Evolutionary conservation across 371 early-diverging fungal species (phyloP).

Genomic region (Mucor saturninus): DNA sequence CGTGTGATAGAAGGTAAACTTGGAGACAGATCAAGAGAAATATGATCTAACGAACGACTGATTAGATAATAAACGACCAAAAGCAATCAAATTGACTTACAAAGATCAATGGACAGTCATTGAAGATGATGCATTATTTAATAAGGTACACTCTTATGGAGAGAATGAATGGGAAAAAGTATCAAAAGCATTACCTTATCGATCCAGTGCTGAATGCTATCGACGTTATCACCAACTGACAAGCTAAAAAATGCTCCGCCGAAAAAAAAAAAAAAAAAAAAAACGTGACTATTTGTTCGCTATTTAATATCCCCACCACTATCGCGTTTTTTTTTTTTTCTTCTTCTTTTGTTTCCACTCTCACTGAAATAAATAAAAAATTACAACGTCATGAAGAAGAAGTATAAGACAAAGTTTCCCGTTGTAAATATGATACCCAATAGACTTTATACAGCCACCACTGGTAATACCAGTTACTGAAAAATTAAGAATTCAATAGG

Average conservation of each 20-base stretch:
- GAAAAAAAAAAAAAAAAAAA: too few species aligned
- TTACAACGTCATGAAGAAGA: conserved; percentile 69
- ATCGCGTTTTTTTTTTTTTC: conserved; percentile 2
- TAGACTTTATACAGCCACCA: too few species aligned
- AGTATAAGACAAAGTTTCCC: conserved; percentile 91
- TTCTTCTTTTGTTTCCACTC: background rate
- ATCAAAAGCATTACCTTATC: background rate
- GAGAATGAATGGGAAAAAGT: background rate
- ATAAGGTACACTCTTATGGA: background rate
- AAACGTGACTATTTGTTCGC: background rate
- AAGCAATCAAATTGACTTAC: background rate
- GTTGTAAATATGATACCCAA: conserved; percentile 38
- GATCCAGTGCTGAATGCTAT: background rate
- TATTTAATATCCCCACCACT: background rate
- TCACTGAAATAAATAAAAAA: background rate
- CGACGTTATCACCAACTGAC: too few species aligned
- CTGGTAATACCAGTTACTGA: too few species aligned
- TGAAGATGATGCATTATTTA: background rate
- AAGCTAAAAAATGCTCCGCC: too few species aligned
- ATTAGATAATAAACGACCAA: background rate
- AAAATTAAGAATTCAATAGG: conserved; percentile 57
- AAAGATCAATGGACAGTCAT: background rate
- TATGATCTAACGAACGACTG: background rate
- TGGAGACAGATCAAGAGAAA: background rate
- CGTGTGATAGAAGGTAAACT: background rate